Evolutionary conservation across 768 basidiomycete species (phyloP).

Genomic region (Kondoa subrosea): DNA sequence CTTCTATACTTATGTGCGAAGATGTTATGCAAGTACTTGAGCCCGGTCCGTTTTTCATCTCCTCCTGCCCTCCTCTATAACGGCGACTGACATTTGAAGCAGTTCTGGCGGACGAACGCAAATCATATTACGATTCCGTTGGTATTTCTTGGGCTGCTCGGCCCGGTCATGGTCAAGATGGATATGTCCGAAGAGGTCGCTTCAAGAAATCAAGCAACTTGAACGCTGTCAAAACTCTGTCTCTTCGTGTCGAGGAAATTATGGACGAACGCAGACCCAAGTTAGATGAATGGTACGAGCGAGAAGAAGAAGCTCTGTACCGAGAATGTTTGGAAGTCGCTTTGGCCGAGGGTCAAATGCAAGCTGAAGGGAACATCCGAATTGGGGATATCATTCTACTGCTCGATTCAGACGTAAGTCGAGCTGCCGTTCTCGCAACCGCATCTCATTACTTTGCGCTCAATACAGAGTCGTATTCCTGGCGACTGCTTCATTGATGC

Average conservation of each 20-base stretch:
- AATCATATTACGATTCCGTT: slow-evolving; percentile 51
- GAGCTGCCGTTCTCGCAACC: no score
- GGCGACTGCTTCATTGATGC: slow-evolving; percentile 83
- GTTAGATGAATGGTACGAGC: slow-evolving; percentile 46
- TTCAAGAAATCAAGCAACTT: slow-evolving; percentile 92
- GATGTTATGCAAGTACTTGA: slow-evolving; percentile 61
- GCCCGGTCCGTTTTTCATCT: no score
- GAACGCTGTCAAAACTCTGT: slow-evolving; percentile 46
- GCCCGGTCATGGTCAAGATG: slow-evolving; percentile 51
- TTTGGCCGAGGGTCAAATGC: no score
- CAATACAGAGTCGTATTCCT: no score
- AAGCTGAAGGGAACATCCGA: slow-evolving; percentile 52
- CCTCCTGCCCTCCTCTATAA: no score
- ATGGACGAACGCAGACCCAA: slow-evolving; percentile 33
- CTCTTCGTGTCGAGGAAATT: slow-evolving; percentile 44
- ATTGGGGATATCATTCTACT: slow-evolving; percentile 64
- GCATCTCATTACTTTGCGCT: no score
- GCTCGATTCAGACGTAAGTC: not conserved
- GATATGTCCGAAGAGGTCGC: slow-evolving; percentile 55
- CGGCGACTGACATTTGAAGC: no score
- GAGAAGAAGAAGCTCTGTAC: slow-evolving; percentile 47
- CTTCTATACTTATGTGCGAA: slow-evolving; percentile 60
- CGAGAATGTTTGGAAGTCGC: slow-evolving; percentile 55
- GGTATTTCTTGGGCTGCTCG: slow-evolving; percentile 70
- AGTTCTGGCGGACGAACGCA: slow-evolving; percentile 49